These are phyloP conservation scores for Penicillium cinerascens DNA, from an alignment of 495 filamentous ascomycete species.

Conservation along the genomic window DNA sequence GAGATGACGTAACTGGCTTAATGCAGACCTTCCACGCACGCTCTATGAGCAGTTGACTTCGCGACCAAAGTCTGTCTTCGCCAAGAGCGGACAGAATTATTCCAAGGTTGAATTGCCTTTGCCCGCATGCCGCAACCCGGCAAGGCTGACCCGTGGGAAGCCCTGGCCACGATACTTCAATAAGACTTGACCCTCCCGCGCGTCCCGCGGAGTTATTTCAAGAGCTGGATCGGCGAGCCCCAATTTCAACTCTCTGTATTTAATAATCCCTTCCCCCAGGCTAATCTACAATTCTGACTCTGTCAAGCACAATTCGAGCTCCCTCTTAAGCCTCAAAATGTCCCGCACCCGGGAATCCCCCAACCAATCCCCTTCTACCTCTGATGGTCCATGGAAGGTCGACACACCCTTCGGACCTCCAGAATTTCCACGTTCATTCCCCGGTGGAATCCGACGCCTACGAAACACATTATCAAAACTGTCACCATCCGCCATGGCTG, in stretches of 20 bases:
- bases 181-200: no score
- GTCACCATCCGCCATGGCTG: slow-evolving; percentile 35
- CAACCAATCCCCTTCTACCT: no score
- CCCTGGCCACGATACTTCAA: neutral
- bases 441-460: slow-evolving; percentile 36
- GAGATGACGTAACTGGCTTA: slow-evolving; percentile 25
- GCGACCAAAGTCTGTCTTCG: no score
- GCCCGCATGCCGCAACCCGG: no score
- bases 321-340: no score
- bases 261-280: no score
- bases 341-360: no score
- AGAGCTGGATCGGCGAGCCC: neutral
- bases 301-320: no score
- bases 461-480: slow-evolving; percentile 38
- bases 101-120: no score
- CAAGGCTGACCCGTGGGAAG: slow-evolving; percentile 1
- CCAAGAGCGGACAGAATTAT: no score
- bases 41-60: neutral
- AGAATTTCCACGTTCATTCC: slow-evolving; percentile 26
- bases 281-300: no score
- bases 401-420: slow-evolving; percentile 42
- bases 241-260: no score
- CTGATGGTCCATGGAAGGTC: slow-evolving; percentile 33
- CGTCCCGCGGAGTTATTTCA: slow-evolving; percentile 13
- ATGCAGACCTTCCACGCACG: neutral